Evolutionary conservation across 129 eudicot genomes (phyloP), one percentile per base, ranked within the genome.

Genomic region (Helichrysum umbraculigerum): DNA sequence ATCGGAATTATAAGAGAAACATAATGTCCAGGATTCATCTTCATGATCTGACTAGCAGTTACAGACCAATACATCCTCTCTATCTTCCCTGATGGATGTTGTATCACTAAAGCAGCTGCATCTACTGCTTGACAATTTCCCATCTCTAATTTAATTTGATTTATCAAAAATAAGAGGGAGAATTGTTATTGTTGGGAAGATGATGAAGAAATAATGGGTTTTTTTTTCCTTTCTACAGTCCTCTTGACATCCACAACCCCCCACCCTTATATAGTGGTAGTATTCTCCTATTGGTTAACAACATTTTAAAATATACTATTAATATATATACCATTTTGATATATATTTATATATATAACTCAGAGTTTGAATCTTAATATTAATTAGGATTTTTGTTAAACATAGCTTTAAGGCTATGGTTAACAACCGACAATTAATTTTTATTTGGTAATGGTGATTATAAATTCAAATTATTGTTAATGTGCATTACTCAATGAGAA

Each of bases 121-220:
- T 94, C 98, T 42, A 94, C 88, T 7, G 98, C 93, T 57, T 94
- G 98, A 66, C 98, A 94, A 58, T 94, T 94, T 41, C 98, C 98
- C 98, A 94, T 94, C 77, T 81, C 65, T 72, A 56, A 39, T 63
- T 34, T 16, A 32, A 65, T 67, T 39, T 72, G 16, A 25, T 69
- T 25, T 35, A 9, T 44, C 19, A 70, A 41, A 35, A 35, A 17
- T 29, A 37, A 57, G 52, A 35, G 58, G 34, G 76, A 70, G 54
- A 6, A 70, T 70, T 70, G 56, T 22, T 57, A 35, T 29, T 39
- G 58, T 19, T 19, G 25, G 47, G 79, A 80, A 66, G 79, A 74
- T 42, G 75, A 20, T 64, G 78, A 62, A 61, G 70, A 74, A 74
- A 51, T 39, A 67, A 74, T 74, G 71, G 76, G 16, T 6, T 9